Percentiles rank a stretch among this genome's conserved stretches.
Conservation (phyloP, 2,329 filamentous ascomycete species). For the Pseudomassariella vexata region DNA sequence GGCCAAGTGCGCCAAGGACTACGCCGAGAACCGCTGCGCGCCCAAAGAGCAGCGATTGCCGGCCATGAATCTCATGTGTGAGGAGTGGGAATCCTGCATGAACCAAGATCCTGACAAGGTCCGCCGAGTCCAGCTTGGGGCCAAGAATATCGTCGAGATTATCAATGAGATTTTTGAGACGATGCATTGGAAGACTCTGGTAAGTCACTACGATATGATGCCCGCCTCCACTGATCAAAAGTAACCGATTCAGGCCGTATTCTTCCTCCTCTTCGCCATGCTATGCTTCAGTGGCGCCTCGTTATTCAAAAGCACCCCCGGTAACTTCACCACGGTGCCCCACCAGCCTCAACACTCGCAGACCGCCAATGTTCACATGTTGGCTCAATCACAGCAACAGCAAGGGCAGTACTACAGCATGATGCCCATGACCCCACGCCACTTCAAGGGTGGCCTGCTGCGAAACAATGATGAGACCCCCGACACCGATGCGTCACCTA, state of each 20-base stretch:
- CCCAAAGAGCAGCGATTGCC: constrained; percentile 59
- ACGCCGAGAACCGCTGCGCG: constrained; percentile 69
- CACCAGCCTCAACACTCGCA: constrained; percentile 11
- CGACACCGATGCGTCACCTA: constrained; percentile 47
- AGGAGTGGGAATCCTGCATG: constrained; percentile 85
- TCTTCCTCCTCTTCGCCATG: constrained; percentile 19
- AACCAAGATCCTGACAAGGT: constrained; percentile 72
- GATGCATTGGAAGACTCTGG: constrained; percentile 74
- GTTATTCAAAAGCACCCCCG: constrained; percentile 19
- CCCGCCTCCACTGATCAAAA: constrained; percentile 9
- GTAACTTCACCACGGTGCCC: constrained; percentile 13
- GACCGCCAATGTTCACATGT: too few species aligned
- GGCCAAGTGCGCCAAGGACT: constrained; percentile 66
- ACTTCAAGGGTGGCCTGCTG: constrained; percentile 12
- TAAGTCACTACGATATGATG: constrained; percentile 24
- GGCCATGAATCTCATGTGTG: constrained; percentile 67
- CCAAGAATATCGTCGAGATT: constrained; percentile 84
- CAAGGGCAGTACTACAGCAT: constrained; percentile 19
- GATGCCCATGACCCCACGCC: constrained; percentile 22
- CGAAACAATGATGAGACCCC: constrained; percentile 22
- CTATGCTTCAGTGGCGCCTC: constrained; percentile 23
- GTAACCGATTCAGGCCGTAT: constrained; percentile 12
- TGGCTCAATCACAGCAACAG: too few species aligned
- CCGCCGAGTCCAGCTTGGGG: constrained; percentile 73
- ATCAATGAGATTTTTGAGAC: constrained; percentile 91